Base-by-base conservation (phyloP, 352 stramenopile genomes). In the Aphanomyces euteiches region DNA sequence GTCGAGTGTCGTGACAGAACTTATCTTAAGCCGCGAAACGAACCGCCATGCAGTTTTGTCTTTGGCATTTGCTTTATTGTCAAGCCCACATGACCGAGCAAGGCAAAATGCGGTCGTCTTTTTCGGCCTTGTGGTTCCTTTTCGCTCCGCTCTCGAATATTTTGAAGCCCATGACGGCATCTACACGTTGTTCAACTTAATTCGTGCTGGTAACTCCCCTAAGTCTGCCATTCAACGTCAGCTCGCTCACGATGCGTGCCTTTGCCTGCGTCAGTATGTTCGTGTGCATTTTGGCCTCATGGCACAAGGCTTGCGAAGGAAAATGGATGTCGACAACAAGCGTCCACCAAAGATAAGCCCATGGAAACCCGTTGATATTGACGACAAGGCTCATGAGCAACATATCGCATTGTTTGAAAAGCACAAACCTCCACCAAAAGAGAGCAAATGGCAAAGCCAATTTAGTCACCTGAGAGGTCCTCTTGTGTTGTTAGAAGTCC, bases 381-480 rank as follows among this genome's bases (percentile, higher is more conserved):
- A 95, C 56, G 87, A 95, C 75, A 95, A 95, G 66, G 79, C 82
- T 0, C 85, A 93, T 72, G 84, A 95, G 45, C 78, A 88, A 54
- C 92, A 95, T 17, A 72, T 95, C 56, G 75, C 89, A 3, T 91
- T 95, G 65, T 95, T 87, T 56, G 87, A 92, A 40, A 90, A 92
- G 38, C 90, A 92, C 61, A 84, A 85, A 19, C 69, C 93, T 83
- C 67, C 81, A 88, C 12, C 45, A 58, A n/a, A 76, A 66, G 38
- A 77, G 68, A 19, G 72, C 77, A 8, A 82, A 79, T 41, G 77
- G 56, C 17, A 64, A 68, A 2, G 78, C 71, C 45, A 83, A 75
- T 71, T 93, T 10, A 83, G 74, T 58, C 87, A 95, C 70, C 73
- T 95, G 40, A 82, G 84, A 6, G 85, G 85, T 1, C 80, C 87